Evolutionary conservation across 2,329 filamentous ascomycete genomes (phyloP).

Genomic region (Geosmithia morbida): DNA sequence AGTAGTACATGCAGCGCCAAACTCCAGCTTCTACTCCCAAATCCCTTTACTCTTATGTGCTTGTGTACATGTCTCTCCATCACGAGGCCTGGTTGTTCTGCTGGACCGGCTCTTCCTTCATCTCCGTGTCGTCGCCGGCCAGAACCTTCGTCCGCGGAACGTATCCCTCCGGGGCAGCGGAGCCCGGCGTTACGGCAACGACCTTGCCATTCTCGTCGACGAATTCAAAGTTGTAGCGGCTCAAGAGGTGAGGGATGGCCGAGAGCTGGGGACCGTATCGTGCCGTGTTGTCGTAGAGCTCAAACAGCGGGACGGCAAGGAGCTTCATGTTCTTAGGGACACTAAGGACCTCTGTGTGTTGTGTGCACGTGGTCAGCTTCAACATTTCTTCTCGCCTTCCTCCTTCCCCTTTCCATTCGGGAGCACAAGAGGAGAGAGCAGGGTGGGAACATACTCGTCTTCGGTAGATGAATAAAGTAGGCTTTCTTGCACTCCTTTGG

Average conservation of each 20-base stretch:
- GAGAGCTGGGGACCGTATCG: constrained; percentile 92
- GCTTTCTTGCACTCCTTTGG: constrained; percentile 99
- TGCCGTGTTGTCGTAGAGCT: constrained; percentile 94
- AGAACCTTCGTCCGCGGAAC: constrained; percentile 52
- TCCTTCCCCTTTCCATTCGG: background rate
- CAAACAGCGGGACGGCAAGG: constrained; percentile 88
- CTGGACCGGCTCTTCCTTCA: constrained; percentile 28
- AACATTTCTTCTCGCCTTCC: background rate
- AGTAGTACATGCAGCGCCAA: constrained; percentile 2
- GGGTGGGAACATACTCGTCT: constrained; percentile 55
- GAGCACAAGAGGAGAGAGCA: background rate
- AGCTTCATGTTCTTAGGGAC: constrained; percentile 99
- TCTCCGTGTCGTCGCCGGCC: constrained; percentile 46
- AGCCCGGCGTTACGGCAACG: constrained; percentile 69
- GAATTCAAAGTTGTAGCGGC: constrained; percentile 94
- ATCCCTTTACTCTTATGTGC: background rate
- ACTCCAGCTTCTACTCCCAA: background rate
- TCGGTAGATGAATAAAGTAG: constrained; percentile 89
- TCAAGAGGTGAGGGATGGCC: constrained; percentile 88
- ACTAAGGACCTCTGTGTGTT: constrained; percentile 63
- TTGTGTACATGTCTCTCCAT: background rate
- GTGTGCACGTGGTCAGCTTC: constrained; percentile 2
- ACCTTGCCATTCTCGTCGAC: constrained; percentile 86
- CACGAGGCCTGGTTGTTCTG: constrained; percentile 15
- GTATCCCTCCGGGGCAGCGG: constrained; percentile 40